Evolutionary conservation across 441 rosid species (phyloP).

Genomic region (Aquilaria agallochum): DNA sequence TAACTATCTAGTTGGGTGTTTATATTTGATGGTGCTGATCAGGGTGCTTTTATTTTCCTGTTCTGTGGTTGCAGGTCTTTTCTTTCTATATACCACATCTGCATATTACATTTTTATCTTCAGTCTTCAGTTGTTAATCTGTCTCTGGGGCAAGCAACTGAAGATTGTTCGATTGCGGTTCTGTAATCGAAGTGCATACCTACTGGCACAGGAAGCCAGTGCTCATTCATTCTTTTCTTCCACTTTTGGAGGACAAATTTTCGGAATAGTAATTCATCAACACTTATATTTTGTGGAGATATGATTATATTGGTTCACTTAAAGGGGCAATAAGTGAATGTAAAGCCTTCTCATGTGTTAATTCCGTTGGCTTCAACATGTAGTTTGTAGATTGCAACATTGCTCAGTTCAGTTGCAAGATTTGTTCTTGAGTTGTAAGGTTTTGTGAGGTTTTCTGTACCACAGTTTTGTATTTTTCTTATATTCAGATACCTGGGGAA

Average conservation of each 20-base stretch:
- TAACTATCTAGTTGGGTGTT: neutral
- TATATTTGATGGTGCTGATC: neutral
- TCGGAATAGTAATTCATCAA: slow-evolving; percentile 3
- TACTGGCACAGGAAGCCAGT: slow-evolving; percentile 18
- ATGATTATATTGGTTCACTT: slow-evolving; percentile 31
- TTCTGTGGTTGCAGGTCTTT: slow-evolving; percentile 27
- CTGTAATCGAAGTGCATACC: slow-evolving; percentile 10
- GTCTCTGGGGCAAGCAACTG: slow-evolving; percentile 16
- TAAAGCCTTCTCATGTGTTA: neutral
- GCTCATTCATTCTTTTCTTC: slow-evolving; percentile 2
- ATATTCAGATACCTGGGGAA: too few relatives aligned
- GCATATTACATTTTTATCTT: neutral
- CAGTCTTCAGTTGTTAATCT: slow-evolving; percentile 10
- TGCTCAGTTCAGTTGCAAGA: neutral
- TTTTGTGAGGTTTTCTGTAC: neutral
- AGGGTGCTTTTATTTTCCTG: neutral
- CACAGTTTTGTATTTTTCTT: too few relatives aligned
- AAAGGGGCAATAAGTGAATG: slow-evolving; percentile 12
- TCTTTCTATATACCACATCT: neutral
- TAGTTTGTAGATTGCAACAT: slow-evolving; percentile 1
- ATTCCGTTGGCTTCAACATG: neutral
- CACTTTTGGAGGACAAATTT: neutral
- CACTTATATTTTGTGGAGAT: slow-evolving; percentile 19
- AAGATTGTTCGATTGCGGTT: slow-evolving; percentile 10
- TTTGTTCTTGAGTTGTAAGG: neutral